phyloP scores from a whole-genome alignment of 176 grass and related monocot genomes.

The Oryza meyeriana region DNA sequence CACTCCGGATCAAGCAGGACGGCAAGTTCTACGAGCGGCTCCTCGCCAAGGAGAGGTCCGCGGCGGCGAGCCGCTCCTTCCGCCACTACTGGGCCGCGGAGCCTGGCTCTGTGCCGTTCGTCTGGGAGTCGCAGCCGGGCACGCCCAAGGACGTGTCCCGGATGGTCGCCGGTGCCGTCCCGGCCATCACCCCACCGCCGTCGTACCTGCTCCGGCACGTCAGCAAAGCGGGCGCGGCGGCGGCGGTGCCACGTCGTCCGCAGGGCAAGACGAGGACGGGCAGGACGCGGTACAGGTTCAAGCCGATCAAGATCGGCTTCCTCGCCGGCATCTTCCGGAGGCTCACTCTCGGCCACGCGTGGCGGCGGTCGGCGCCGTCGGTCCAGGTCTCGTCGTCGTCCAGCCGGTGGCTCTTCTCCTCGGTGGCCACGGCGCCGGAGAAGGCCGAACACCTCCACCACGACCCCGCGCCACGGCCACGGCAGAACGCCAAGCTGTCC shows the following conservation, averaged over 20 bases:
- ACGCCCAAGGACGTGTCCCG: slow-evolving; percentile 55
- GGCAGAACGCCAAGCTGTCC: not conserved
- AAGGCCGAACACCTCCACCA: not conserved
- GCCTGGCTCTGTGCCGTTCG: slow-evolving; percentile 75
- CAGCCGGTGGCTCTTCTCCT: slow-evolving; percentile 48
- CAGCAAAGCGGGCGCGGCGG: not conserved
- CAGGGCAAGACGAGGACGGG: not conserved
- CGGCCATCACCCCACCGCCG: slow-evolving; percentile 66
- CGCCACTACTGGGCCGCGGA: slow-evolving; percentile 64
- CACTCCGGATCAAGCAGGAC: slow-evolving; percentile 70
- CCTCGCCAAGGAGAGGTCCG: slow-evolving; percentile 79
- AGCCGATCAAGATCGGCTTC: slow-evolving; percentile 35
- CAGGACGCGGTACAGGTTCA: slow-evolving; percentile 35
- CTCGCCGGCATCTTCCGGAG: slow-evolving; percentile 44
- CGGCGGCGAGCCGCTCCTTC: slow-evolving; percentile 54
- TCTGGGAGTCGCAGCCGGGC: slow-evolving; percentile 86
- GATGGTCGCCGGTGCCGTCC: slow-evolving; percentile 33
- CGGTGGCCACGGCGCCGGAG: slow-evolving; percentile 19
- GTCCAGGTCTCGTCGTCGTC: slow-evolving; percentile 46
- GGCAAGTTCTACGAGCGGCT: slow-evolving; percentile 82
- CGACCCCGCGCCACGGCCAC: not conserved
- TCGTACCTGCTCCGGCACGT: slow-evolving; percentile 41
- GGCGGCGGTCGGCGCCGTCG: not conserved
- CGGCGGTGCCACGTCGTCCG: not conserved
- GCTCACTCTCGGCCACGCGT: slow-evolving; percentile 34